Percentiles rank a stretch among this genome's conserved stretches.
phyloP scores from a whole-genome alignment of 345 rosid genomes.

The Gossypium thurberi region DNA sequence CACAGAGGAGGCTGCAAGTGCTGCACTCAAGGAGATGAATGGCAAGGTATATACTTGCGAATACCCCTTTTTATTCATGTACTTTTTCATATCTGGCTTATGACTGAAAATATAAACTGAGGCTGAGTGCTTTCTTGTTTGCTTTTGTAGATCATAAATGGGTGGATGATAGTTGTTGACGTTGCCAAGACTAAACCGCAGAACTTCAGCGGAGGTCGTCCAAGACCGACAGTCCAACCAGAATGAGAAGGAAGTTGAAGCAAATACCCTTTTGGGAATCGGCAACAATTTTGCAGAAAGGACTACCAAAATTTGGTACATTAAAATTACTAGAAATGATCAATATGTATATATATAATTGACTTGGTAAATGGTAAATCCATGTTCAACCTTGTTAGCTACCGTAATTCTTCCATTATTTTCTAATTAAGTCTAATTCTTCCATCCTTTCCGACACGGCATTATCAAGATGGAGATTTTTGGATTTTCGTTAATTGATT shows the following conservation, averaged over 20 bases:
- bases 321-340: neutral
- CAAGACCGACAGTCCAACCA: conserved; percentile 15
- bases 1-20: conserved; percentile 82
- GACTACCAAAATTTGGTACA: neutral
- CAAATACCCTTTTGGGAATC: neutral
- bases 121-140: conserved; percentile 14
- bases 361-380: too few species aligned
- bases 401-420: too few species aligned
- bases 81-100: neutral
- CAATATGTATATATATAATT: too few species aligned
- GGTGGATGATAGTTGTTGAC: conserved; percentile 98
- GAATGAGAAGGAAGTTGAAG: neutral
- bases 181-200: conserved; percentile 64
- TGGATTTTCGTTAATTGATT: too few species aligned
- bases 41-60: conserved; percentile 53
- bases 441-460: too few species aligned
- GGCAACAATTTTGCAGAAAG: neutral
- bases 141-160: conserved; percentile 73
- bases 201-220: conserved; percentile 32
- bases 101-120: neutral
- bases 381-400: too few species aligned
- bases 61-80: neutral
- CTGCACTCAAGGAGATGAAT: conserved; percentile 90
- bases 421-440: too few species aligned
- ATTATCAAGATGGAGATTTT: too few species aligned